These are phyloP conservation scores for Ophiostoma perfectum DNA, from an alignment of 2,329 filamentous ascomycete species.

Conservation along the genomic window DNA sequence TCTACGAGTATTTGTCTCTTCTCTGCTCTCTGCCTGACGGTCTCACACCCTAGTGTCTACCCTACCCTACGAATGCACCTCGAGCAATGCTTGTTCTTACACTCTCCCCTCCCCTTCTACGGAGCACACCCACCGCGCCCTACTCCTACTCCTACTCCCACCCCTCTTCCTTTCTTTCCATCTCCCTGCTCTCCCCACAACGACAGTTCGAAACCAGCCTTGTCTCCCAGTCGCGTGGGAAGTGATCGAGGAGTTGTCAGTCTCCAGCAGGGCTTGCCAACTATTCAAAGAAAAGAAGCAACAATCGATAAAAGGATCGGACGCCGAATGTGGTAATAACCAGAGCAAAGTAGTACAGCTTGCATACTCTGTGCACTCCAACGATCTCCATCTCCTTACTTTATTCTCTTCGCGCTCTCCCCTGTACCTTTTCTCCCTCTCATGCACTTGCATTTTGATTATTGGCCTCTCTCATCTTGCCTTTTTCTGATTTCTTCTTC, in stretches of 20 bases:
- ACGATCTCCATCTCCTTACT: not conserved
- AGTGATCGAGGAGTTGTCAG: constrained; percentile 3
- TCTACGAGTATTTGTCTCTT: no score
- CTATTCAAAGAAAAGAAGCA: no score
- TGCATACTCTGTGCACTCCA: not conserved
- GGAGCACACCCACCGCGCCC: not conserved
- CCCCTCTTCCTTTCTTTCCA: constrained; percentile 13
- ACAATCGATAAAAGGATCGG: no score
- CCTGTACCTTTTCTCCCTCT: no score
- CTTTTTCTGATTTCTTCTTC: not conserved
- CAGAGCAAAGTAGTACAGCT: no score
- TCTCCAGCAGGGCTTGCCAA: no score
- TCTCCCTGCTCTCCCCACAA: constrained; percentile 19
- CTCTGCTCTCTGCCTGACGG: not conserved
- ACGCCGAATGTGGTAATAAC: no score
- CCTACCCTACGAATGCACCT: constrained; percentile 1
- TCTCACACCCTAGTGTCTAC: not conserved
- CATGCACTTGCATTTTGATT: not conserved
- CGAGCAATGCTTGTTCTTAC: constrained; percentile 15
- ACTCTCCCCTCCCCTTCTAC: constrained; percentile 1
- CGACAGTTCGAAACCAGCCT: constrained; percentile 22
- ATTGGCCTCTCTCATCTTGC: not conserved
- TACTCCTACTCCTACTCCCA: constrained; percentile 6
- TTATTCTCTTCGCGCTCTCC: not conserved
- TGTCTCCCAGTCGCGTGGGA: constrained; percentile 23